Percentiles rank a stretch among this genome's conserved stretches.
phyloP scores from a whole-genome alignment of 2,329 filamentous ascomycete species.

The Colletotrichum musae region DNA sequence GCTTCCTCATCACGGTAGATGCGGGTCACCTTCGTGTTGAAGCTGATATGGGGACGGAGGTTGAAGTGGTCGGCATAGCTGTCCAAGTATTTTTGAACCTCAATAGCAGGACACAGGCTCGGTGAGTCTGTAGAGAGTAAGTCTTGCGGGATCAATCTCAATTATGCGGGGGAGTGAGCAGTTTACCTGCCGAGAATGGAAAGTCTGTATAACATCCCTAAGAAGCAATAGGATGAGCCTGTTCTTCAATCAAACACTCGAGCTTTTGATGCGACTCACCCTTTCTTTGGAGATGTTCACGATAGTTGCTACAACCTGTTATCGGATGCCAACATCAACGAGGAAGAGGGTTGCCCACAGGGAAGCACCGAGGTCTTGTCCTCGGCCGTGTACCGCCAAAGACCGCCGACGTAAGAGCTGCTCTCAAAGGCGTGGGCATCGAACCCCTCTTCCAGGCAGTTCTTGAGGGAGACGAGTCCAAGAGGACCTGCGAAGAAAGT shows the following conservation, averaged over 20 bases:
- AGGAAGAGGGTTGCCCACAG: slow-evolving; percentile 37
- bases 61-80: slow-evolving; percentile 52
- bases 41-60: slow-evolving; percentile 45
- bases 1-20: slow-evolving; percentile 43
- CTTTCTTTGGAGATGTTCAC: slow-evolving; percentile 52
- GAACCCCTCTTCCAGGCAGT: slow-evolving; percentile 60
- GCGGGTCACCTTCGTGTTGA: slow-evolving; percentile 44
- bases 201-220: slow-evolving; percentile 55
- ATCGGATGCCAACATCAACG: neutral
- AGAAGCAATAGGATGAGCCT: too few relatives aligned
- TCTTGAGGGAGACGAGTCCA: slow-evolving; percentile 59
- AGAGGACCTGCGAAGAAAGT: slow-evolving; percentile 47
- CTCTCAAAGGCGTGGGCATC: slow-evolving; percentile 60
- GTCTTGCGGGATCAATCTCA: neutral
- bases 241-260: too few relatives aligned
- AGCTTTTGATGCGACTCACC: slow-evolving; percentile 40
- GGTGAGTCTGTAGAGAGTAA: slow-evolving; percentile 39
- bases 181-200: slow-evolving; percentile 46
- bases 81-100: slow-evolving; percentile 52
- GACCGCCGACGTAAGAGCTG: slow-evolving; percentile 56
- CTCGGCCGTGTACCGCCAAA: slow-evolving; percentile 59
- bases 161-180: rapidly evolving
- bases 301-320: slow-evolving; percentile 44
- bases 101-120: slow-evolving; percentile 43
- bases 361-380: slow-evolving; percentile 55